Evolutionary conservation across 352 stramenopile genomes (phyloP).

Genomic region (Phytophthora ohioensis): DNA sequence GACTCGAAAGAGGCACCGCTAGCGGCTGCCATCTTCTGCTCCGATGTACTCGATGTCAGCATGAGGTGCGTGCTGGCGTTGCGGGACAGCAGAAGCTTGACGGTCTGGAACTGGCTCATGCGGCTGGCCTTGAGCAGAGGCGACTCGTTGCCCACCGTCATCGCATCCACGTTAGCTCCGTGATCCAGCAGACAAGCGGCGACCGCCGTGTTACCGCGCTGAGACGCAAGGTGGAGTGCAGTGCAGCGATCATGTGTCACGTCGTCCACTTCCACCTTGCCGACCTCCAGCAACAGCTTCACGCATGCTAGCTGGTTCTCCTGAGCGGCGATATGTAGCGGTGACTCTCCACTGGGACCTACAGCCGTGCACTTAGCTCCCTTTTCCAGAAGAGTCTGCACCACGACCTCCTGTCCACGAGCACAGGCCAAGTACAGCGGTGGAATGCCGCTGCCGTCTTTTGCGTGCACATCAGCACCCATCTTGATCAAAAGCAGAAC

Average conservation of each 20-base stretch:
- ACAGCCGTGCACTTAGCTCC: conserved; percentile 62
- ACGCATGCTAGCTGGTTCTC: conserved; percentile 84
- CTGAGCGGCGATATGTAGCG: conserved; percentile 83
- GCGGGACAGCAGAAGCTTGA: conserved; percentile 72
- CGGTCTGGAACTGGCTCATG: conserved; percentile 83
- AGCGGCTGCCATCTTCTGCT: conserved; percentile 35
- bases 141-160: conserved; percentile 72
- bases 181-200: conserved; percentile 71
- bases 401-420: conserved; percentile 68
- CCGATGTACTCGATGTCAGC: conserved; percentile 24
- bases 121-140: conserved; percentile 82
- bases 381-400: conserved; percentile 64
- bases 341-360: conserved; percentile 76
- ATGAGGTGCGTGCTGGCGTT: conserved; percentile 50
- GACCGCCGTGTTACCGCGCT: conserved; percentile 80
- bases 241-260: conserved; percentile 72
- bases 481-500: conserved; percentile 68
- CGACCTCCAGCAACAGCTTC: conserved; percentile 61
- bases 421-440: conserved; percentile 82
- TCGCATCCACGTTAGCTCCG: conserved; percentile 72
- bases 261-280: conserved; percentile 58
- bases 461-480: conserved; percentile 70
- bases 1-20: conserved; percentile 39
- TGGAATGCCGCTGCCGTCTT: conserved; percentile 70
- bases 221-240: conserved; percentile 78